Base-by-base conservation (phyloP, 805 yeast genomes). In the Saccharomycopsis amapae region DNA sequence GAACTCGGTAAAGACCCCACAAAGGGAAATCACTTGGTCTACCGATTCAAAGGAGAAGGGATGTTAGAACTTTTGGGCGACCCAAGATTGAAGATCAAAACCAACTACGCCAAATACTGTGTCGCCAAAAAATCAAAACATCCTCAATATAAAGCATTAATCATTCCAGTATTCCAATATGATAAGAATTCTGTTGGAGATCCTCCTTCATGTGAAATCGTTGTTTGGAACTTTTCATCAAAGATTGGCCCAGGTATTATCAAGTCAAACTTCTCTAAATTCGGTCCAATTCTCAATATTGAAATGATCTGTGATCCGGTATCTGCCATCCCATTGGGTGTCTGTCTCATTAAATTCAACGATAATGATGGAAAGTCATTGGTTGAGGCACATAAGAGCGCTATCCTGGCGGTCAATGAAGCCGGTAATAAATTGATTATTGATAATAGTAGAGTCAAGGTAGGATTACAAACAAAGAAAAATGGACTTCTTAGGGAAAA, bases 271-370 rank as follows among this genome's bases (percentile, higher is more conserved):
- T 75, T 85, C 52, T 71, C 71, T 35, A 62, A 72, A 20, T 82
- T 68, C 62, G 96, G 96, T 2, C 72, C 71, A 25, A 69, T 88
- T 3, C 68, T 72, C 23, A 78, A 76, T 33, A 63, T 82, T 40
- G 74, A 75, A 48, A 68, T 78, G 49, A 67, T 81, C 7, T 75
- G 72, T 46, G 93, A 88, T 57, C 85, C 90, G 0, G 67, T 69
- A 19, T 79, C 85, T 37, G 95, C 88, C 2, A 82, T 80, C 17
- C 89, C 95, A 0, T 61, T 88, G 34, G 93, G 95, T 7, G 66
- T 87, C 19, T 81, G 81, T 42, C 64, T 75, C 18, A 66, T 86
- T 43, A 68, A 73, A 48, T 88, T 73, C 62, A 79, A 71, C 48
- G 85, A 86, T 2, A 57, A 62, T 18, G 57, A 67, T 13, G 77